These are phyloP conservation scores for Oryza meyeriana DNA, from an alignment of 176 grass and related monocot species.

Conservation along the genomic window DNA sequence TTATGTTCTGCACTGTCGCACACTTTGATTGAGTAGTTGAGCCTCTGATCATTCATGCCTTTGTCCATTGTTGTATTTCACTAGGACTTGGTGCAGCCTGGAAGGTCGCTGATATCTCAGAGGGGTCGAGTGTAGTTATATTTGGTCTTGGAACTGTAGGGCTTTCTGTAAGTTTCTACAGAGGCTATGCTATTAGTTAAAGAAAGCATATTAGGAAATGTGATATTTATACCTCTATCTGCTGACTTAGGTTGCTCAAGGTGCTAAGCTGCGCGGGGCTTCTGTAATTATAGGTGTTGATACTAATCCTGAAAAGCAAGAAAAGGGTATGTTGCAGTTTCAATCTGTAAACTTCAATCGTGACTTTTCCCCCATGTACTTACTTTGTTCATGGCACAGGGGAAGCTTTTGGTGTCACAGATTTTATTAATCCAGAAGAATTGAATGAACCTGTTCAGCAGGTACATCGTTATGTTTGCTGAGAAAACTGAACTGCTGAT, in stretches of 20 bases:
- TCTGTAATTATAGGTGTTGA: constrained; percentile 90
- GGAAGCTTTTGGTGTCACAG: constrained; percentile 80
- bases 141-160: constrained; percentile 95
- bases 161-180: constrained; percentile 77
- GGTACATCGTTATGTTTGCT: constrained; percentile 39
- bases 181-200: constrained; percentile 15
- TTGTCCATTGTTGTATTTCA: constrained; percentile 6
- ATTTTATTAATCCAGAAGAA: constrained; percentile 74
- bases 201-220: background rate
- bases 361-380: constrained; percentile 5
- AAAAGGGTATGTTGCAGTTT: constrained; percentile 57
- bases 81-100: constrained; percentile 91
- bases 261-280: constrained; percentile 74
- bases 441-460: constrained; percentile 83
- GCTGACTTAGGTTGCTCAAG: constrained; percentile 80
- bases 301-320: constrained; percentile 80
- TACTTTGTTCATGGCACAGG: constrained; percentile 59
- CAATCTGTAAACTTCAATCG: background rate
- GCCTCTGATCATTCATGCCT: background rate
- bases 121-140: constrained; percentile 81
- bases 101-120: constrained; percentile 81
- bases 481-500: background rate
- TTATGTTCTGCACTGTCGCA: background rate
- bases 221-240: constrained; percentile 14
- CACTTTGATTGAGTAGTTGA: background rate